Conservation (phyloP, 2,329 filamentous ascomycete genomes). For the Ophiocordyceps camponoti-leonardi region DNA sequence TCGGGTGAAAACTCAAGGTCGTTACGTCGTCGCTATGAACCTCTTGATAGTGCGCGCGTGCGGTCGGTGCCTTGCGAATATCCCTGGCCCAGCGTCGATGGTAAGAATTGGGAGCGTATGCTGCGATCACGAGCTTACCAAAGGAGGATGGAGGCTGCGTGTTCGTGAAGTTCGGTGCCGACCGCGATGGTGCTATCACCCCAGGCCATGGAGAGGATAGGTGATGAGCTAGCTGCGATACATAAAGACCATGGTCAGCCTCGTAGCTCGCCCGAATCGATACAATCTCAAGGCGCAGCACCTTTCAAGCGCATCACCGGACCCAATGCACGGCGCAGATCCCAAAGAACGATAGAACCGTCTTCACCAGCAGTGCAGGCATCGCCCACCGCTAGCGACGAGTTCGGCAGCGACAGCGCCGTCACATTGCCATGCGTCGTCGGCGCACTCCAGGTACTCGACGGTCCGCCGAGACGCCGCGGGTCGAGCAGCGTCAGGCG, state of each 20-base stretch:
- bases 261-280: too few species aligned
- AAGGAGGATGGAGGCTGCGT: conserved; percentile 41
- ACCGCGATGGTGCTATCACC: conserved; percentile 42
- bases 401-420: conserved; percentile 38
- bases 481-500: conserved; percentile 50
- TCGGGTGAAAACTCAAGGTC: conserved; percentile 40
- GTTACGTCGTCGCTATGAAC: conserved; percentile 54
- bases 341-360: conserved; percentile 49
- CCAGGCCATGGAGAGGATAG: conserved; percentile 50
- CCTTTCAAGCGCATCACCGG: conserved; percentile 26
- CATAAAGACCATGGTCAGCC: not conserved
- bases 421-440: conserved; percentile 47
- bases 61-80: conserved; percentile 28
- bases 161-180: conserved; percentile 55
- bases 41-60: conserved; percentile 40
- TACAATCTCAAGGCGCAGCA: conserved; percentile 8
- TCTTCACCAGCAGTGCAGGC: conserved; percentile 58
- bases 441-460: conserved; percentile 26
- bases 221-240: conserved; percentile 13
- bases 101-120: conserved; percentile 7
- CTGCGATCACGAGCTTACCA: conserved; percentile 25
- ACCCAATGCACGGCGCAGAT: conserved; percentile 24
- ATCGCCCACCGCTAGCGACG: not conserved
- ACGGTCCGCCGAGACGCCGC: conserved; percentile 31
- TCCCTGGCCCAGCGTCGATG: conserved; percentile 27